Conservation (phyloP, 2,329 filamentous ascomycete species). For the Volutella citrinella region DNA sequence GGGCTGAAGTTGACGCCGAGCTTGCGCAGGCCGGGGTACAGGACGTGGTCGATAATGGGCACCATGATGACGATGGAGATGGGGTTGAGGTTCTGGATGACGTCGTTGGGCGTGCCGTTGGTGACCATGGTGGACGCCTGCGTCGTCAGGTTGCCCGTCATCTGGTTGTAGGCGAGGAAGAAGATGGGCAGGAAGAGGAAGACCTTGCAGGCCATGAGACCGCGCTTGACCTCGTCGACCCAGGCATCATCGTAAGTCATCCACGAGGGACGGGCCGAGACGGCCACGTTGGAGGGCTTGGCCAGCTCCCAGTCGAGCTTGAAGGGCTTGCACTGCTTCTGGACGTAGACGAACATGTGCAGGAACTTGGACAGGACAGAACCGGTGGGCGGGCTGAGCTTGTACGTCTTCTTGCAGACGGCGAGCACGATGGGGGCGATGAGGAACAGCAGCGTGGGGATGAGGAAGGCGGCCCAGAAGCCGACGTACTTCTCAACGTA, state of each 20-base stretch:
- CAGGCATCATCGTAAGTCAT: constrained; percentile 83
- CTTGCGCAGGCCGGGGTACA: constrained; percentile 68
- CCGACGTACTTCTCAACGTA: constrained; percentile 75
- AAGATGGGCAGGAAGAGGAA: constrained; percentile 69
- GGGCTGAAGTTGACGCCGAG: constrained; percentile 65
- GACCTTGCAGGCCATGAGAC: constrained; percentile 66
- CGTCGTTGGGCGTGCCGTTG: constrained; percentile 72
- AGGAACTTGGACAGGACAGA: constrained; percentile 69
- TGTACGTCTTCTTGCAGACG: constrained; percentile 60
- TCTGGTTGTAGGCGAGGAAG: constrained; percentile 58
- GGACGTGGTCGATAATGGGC: constrained; percentile 63
- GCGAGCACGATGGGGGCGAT: constrained; percentile 60
- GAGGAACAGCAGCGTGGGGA: constrained; percentile 65
- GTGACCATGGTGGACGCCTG: constrained; percentile 66
- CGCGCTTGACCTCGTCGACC: constrained; percentile 75
- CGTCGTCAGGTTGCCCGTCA: constrained; percentile 58
- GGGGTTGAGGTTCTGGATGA: constrained; percentile 73
- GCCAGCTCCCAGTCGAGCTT: constrained; percentile 65
- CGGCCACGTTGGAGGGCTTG: constrained; percentile 62
- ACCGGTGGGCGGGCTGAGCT: constrained; percentile 63
- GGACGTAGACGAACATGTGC: constrained; percentile 56
- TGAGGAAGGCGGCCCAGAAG: constrained; percentile 69
- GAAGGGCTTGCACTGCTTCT: constrained; percentile 64
- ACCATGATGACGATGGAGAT: constrained; percentile 74
- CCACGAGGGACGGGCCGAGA: constrained; percentile 59